Percentiles rank a stretch among this genome's conserved stretches.
Conservation (phyloP, 139 green algal species). For the Chlamydomonas schloesseri region DNA sequence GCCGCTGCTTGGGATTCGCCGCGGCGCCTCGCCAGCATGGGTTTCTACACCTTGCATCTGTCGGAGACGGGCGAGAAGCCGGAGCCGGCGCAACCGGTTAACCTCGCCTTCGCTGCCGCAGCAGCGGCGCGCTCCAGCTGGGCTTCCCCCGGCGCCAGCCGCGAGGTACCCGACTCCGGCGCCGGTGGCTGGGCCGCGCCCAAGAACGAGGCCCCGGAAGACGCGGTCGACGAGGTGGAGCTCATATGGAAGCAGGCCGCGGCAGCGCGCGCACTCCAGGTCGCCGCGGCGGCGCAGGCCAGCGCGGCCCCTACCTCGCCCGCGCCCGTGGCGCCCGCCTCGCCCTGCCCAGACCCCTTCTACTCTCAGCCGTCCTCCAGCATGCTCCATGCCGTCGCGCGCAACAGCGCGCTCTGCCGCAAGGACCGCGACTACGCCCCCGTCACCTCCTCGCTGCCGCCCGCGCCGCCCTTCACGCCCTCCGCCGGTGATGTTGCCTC, state of each 20-base stretch:
- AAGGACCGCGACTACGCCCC: neutral
- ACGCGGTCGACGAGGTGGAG: too few relatives aligned
- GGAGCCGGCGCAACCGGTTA: neutral
- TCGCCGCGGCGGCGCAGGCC: too few relatives aligned
- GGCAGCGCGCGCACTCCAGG: too few relatives aligned
- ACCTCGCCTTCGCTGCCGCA: constrained; percentile 27
- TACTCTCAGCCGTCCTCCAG: too few relatives aligned
- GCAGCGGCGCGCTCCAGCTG: neutral
- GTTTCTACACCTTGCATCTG: too few relatives aligned
- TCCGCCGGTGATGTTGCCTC: neutral
- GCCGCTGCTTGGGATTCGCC: too few relatives aligned
- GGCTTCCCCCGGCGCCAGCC: neutral
- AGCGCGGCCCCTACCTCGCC: neutral
- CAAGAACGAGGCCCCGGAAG: too few relatives aligned
- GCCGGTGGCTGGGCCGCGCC: neutral
- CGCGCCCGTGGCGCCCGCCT: neutral
- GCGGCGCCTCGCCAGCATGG: too few relatives aligned
- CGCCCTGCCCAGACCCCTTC: too few relatives aligned
- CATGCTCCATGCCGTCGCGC: constrained; percentile 2
- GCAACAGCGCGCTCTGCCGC: constrained; percentile 14
- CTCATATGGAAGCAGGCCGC: too few relatives aligned
- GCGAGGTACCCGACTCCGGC: neutral
- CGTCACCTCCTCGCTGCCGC: constrained; percentile 7
- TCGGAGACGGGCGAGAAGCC: too few relatives aligned
- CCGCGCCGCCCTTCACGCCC: neutral